Evolutionary conservation across 192 early-diverging fungal species (phyloP).

Genomic region (Mortierella alpina): DNA sequence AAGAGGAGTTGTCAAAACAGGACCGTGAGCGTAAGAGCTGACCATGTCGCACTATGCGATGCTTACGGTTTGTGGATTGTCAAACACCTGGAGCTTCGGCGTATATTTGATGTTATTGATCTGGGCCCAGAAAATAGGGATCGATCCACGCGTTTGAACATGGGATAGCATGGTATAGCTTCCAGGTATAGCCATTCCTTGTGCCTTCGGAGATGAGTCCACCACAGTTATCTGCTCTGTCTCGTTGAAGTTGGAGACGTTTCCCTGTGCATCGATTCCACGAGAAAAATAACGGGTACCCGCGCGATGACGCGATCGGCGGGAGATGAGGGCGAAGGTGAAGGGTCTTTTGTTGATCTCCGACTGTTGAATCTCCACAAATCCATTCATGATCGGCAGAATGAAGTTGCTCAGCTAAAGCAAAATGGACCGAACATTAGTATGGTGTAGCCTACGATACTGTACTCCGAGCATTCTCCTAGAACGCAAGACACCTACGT

Average conservation of each 20-base stretch:
- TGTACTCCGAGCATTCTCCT: not conserved
- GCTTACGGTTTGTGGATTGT: constrained; percentile 72
- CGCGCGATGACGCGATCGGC: constrained; percentile 81
- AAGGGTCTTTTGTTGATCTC: constrained; percentile 73
- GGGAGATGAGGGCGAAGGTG: constrained; percentile 82
- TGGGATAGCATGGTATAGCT: constrained; percentile 71
- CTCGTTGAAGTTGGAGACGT: constrained; percentile 98
- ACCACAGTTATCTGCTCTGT: constrained; percentile 90
- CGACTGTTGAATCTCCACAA: constrained; percentile 66
- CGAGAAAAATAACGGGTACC: constrained; percentile 92
- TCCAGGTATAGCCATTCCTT: constrained; percentile 14
- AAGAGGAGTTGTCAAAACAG: no score
- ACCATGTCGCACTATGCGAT: no score
- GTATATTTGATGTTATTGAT: constrained; percentile 92
- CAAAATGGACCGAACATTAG: not conserved
- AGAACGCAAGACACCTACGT: constrained; percentile 28
- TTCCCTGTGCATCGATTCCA: constrained; percentile 90
- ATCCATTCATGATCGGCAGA: constrained; percentile 92
- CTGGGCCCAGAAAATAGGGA: constrained; percentile 95
- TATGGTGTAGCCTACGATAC: not conserved
- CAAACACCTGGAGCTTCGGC: constrained; percentile 84
- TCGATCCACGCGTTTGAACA: constrained; percentile 95
- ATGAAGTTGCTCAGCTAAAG: constrained; percentile 82
- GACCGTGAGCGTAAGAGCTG: no score
- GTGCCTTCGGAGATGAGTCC: constrained; percentile 46